Evolutionary conservation across 106 monocot species (phyloP), one percentile per base, ranked within the genome.

Genomic region (Dendrobium catenatum): DNA sequence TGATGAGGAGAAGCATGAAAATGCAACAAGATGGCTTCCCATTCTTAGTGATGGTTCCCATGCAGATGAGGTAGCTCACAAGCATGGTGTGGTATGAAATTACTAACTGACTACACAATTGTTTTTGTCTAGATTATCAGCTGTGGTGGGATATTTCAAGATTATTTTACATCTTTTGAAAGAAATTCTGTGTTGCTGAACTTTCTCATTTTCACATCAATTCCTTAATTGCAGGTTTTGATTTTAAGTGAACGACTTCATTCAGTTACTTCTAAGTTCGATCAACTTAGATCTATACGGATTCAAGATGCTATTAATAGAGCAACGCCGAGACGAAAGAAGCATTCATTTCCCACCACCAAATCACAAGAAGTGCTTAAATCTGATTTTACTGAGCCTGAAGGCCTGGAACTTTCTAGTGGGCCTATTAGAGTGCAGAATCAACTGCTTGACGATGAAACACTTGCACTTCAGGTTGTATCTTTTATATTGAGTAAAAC

Each of bases 381-480:
- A 75, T 82, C 88, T 77, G 84, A 79, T 82, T 24, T 79, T 55
- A 15, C 73, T 26, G 84, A 88, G 56, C 16, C 80, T 68, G 84
- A 13, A 81, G 86, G 80, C 15, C 88, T 70, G 17, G 85, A 85
- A 9, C 55, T 82, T 76, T 27, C 84, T 44, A 47, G 88, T 29
- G 79, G 74, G 27, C 78, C 88, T 42, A 19, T 79, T 19, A 84
- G 51, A 81, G 66, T 93, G 31, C 93, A 93, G 76, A 88, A 90
- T 73, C 98, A 91, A 86, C 85, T 99, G 83, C 78, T 96, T 68
- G 95, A 91, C 85, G 91, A 99, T 82, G 91, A 95, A 80, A 99
- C 98, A 77, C 82, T 82, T 33, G 82, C 86, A 77, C 95, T 99
- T 73, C 95, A 99, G 89, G 95, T 94, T 82, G 54, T 70, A 56